Evolutionary conservation across 2,329 filamentous ascomycete genomes (phyloP).

Genomic region (Aspergillus bombycis): DNA sequence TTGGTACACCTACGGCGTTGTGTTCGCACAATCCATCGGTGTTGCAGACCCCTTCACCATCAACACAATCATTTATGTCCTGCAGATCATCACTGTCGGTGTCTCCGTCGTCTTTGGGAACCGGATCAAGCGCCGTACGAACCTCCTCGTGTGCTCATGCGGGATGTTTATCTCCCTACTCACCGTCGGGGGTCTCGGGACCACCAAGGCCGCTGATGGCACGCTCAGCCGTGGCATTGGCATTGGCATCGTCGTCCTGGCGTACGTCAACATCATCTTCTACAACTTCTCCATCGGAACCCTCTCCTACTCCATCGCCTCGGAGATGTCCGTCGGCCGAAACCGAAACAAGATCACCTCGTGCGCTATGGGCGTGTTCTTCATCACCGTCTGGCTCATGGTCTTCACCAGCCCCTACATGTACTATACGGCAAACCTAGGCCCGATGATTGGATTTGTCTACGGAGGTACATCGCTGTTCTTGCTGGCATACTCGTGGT

Average conservation of each 20-base stretch:
- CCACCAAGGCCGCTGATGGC: conserved; percentile 29
- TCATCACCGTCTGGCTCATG: conserved; percentile 35
- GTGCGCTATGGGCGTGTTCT: conserved; percentile 49
- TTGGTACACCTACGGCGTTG: too few relatives aligned
- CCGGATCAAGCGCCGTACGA: too few relatives aligned
- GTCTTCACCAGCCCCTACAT: conserved; percentile 40
- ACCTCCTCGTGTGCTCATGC: too few relatives aligned
- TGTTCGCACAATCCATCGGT: too few relatives aligned
- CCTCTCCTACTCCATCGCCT: not conserved
- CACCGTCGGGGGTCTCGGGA: conserved; percentile 37
- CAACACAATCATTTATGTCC: too few relatives aligned
- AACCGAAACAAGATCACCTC: conserved; percentile 44
- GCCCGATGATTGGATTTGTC: conserved; percentile 40
- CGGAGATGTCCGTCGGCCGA: too few relatives aligned
- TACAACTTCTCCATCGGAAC: conserved; percentile 54
- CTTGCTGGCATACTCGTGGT: conserved; percentile 38
- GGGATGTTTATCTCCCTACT: too few relatives aligned
- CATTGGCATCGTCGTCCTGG: conserved; percentile 45
- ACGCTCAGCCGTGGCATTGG: conserved; percentile 18
- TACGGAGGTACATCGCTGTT: conserved; percentile 35
- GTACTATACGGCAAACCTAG: conserved; percentile 36
- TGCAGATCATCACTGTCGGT: too few relatives aligned
- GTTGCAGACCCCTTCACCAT: too few relatives aligned
- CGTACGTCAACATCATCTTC: conserved; percentile 47
- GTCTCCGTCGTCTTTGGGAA: too few relatives aligned